phyloP scores from a whole-genome alignment of 768 basidiomycete genomes.

The Leccinum pellstonianum region DNA sequence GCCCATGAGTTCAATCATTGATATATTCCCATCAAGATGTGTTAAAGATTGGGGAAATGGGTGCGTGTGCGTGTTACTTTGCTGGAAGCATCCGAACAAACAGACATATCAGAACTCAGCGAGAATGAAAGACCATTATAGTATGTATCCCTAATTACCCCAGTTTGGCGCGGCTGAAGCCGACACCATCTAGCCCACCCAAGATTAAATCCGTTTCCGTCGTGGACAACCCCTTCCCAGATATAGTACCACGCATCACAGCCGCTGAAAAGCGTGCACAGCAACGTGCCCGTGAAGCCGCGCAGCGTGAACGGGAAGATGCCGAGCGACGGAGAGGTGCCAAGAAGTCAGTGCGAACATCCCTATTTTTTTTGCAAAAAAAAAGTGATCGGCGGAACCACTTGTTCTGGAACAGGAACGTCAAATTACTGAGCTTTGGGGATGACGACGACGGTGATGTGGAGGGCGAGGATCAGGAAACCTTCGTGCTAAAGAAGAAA shows the following conservation, averaged over 20 bases:
- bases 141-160: slow-evolving; percentile 41
- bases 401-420: slow-evolving; percentile 58
- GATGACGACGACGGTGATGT: slow-evolving; percentile 66
- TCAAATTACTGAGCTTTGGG: slow-evolving; percentile 86
- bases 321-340: slow-evolving; percentile 68
- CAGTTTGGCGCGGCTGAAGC: slow-evolving; percentile 2
- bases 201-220: slow-evolving; percentile 86
- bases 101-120: slow-evolving; percentile 55
- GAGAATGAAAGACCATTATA: slow-evolving; percentile 77
- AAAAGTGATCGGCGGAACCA: not conserved
- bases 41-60: slow-evolving; percentile 87
- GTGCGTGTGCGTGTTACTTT: slow-evolving; percentile 40
- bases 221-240: slow-evolving; percentile 90
- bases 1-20: not conserved
- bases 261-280: slow-evolving; percentile 88
- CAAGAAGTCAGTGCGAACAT: slow-evolving; percentile 67
- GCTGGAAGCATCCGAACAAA: not conserved
- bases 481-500: slow-evolving; percentile 67
- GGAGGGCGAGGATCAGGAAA: slow-evolving; percentile 56
- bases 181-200: slow-evolving; percentile 62
- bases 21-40: slow-evolving; percentile 55
- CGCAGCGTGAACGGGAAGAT: slow-evolving; percentile 77
- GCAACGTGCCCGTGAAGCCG: slow-evolving; percentile 73
- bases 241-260: slow-evolving; percentile 95
- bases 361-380: not conserved